Conservation (phyloP, 768 basidiomycete genomes). For the Lactifluus pinguis region DNA sequence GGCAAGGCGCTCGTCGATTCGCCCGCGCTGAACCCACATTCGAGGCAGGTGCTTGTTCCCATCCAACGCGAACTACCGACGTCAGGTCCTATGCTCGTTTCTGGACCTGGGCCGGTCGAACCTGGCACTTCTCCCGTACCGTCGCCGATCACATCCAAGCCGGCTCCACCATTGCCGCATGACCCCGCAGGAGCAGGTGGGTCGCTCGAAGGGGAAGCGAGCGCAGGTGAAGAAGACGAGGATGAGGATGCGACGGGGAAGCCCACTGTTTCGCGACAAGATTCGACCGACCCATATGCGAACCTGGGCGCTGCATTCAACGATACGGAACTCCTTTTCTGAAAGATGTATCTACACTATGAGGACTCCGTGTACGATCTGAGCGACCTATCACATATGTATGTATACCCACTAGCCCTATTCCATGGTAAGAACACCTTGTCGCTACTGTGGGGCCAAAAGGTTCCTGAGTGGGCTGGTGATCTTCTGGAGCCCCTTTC, state of each 20-base stretch:
- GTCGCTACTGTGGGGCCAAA: conserved; percentile 1
- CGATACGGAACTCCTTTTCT: conserved; percentile 61
- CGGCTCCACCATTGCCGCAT: conserved; percentile 26
- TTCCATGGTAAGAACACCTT: neutral
- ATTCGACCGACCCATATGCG: conserved; percentile 65
- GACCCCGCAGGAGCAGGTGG: conserved; percentile 18
- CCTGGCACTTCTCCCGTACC: conserved; percentile 27
- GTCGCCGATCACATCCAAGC: conserved; percentile 22
- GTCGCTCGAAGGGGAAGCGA: conserved; percentile 21
- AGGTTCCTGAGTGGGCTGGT: conserved; percentile 17
- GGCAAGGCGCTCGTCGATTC: conserved; percentile 80
- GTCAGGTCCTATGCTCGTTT: conserved; percentile 35
- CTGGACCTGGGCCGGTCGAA: conserved; percentile 58
- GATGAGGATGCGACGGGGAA: conserved; percentile 35
- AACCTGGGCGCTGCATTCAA: conserved; percentile 69
- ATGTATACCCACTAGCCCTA: neutral
- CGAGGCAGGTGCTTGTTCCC: conserved; percentile 61
- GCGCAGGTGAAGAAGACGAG: conserved; percentile 22
- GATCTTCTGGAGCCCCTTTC: conserved; percentile 20
- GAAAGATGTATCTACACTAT: conserved; percentile 10
- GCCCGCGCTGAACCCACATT: conserved; percentile 80
- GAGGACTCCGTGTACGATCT: neutral
- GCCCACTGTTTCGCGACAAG: conserved; percentile 16
- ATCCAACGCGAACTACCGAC: conserved; percentile 46
- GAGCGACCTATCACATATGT: neutral